These are phyloP conservation scores for Bryum argenteum DNA, from an alignment of 225 moss, liverwort and hornwort species.

Conservation along the genomic window DNA sequence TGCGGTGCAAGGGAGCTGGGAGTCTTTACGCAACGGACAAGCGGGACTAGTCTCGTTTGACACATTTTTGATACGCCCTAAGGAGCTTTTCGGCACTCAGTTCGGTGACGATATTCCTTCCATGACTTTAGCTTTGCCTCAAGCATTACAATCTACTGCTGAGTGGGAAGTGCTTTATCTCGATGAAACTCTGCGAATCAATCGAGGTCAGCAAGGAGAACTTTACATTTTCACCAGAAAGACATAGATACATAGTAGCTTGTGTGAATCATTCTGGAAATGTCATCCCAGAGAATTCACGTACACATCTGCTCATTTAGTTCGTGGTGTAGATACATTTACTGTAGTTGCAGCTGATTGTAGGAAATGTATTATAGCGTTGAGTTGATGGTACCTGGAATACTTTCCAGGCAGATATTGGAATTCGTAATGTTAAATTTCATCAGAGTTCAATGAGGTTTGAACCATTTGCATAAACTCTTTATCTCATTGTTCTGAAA, in stretches of 20 bases:
- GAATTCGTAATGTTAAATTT: not conserved
- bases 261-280: not conserved
- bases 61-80: constrained; percentile 70
- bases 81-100: constrained; percentile 68
- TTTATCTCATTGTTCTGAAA: no score
- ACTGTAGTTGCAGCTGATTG: not conserved
- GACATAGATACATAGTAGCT: constrained; percentile 19
- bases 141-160: constrained; percentile 57
- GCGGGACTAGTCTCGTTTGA: constrained; percentile 78
- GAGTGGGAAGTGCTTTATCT: constrained; percentile 82
- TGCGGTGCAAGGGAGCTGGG: constrained; percentile 89
- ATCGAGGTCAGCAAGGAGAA: constrained; percentile 61
- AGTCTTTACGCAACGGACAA: constrained; percentile 73
- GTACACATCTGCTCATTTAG: not conserved
- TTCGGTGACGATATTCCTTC: constrained; percentile 71
- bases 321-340: not conserved
- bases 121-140: constrained; percentile 62
- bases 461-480: no score
- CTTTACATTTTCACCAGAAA: constrained; percentile 73
- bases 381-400: constrained; percentile 12
- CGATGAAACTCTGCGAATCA: constrained; percentile 79
- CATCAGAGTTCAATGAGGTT: no score
- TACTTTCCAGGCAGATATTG: not conserved
- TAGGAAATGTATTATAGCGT: constrained; percentile 15
- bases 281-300: not conserved